Evolutionary conservation across 202 grass and related monocot species (phyloP).

Genomic region (Carex sylvatica): DNA sequence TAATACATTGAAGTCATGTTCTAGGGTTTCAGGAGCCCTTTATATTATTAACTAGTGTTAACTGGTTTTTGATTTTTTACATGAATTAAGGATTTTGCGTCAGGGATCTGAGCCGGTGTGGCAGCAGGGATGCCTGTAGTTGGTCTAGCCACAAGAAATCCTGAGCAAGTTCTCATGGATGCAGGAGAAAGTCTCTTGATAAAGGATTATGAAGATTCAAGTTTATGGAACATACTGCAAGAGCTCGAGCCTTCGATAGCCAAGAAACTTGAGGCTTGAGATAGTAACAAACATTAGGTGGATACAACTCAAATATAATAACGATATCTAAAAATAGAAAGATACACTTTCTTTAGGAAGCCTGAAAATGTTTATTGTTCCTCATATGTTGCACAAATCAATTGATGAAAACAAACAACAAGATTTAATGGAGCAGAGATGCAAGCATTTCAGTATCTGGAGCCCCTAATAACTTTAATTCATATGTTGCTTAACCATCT

Average conservation of each 20-base stretch:
- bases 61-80: slow-evolving; percentile 7
- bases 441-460: background rate
- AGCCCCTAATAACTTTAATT: no score
- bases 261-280: slow-evolving; percentile 31
- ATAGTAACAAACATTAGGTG: slow-evolving; percentile 4
- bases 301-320: background rate
- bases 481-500: no score
- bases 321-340: background rate
- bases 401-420: slow-evolving; percentile 6
- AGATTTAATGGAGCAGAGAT: background rate
- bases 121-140: slow-evolving; percentile 70
- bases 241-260: slow-evolving; percentile 32
- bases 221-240: slow-evolving; percentile 44
- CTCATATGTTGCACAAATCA: background rate
- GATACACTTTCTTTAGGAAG: background rate
- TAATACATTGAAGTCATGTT: background rate
- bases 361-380: background rate
- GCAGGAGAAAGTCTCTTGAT: slow-evolving; percentile 70
- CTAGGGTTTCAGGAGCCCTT: background rate
- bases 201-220: slow-evolving; percentile 59
- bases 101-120: slow-evolving; percentile 69
- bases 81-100: slow-evolving; percentile 58
- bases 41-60: background rate
- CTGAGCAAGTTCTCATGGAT: slow-evolving; percentile 54
- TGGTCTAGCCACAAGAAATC: slow-evolving; percentile 65